Percentiles rank a stretch among this genome's conserved stretches.
These are phyloP conservation scores for Arthroderma sp. DNA, from an alignment of 2,329 filamentous ascomycete species.

Conservation along the genomic window DNA sequence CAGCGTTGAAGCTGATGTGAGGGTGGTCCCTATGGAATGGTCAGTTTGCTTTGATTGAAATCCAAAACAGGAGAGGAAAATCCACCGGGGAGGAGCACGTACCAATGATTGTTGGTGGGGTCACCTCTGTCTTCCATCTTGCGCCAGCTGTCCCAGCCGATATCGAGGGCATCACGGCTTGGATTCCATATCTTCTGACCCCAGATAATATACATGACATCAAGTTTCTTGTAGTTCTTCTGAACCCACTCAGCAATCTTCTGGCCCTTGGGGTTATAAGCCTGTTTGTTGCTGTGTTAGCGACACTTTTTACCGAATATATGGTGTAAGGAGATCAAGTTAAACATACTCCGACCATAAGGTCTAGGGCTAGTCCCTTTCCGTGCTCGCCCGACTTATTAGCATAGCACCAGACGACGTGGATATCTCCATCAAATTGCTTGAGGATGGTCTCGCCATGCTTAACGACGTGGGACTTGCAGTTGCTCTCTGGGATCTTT, in stretches of 20 bases:
- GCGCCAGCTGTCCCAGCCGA: constrained; percentile 30
- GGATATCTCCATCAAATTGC: constrained; percentile 12
- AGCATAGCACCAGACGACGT: constrained; percentile 14
- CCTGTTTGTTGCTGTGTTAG: constrained; percentile 8
- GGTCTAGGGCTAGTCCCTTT: constrained; percentile 10
- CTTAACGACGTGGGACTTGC: constrained; percentile 13
- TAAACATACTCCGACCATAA: constrained; percentile 14
- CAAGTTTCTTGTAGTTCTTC: constrained; percentile 29
- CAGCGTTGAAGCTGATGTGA: constrained; percentile 9
- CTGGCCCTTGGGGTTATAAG: constrained; percentile 25
- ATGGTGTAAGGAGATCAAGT: neutral
- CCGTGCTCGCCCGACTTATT: constrained; percentile 16
- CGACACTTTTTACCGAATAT: neutral
- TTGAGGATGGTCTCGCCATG: constrained; percentile 15
- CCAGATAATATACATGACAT: constrained; percentile 40
- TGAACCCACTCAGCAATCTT: constrained; percentile 39
- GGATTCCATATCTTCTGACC: constrained; percentile 37
- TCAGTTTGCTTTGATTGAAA: neutral
- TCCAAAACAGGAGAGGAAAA: neutral
- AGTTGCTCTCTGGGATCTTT: constrained; percentile 4
- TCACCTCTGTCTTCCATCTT: constrained; percentile 31
- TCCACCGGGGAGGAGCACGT: constrained; percentile 9
- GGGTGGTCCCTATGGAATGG: constrained; percentile 8
- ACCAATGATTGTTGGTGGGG: constrained; percentile 33
- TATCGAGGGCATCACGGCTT: constrained; percentile 20